These are phyloP conservation scores for Sporothrix phasma DNA, from an alignment of 2,329 filamentous ascomycete genomes.

Conservation along the genomic window DNA sequence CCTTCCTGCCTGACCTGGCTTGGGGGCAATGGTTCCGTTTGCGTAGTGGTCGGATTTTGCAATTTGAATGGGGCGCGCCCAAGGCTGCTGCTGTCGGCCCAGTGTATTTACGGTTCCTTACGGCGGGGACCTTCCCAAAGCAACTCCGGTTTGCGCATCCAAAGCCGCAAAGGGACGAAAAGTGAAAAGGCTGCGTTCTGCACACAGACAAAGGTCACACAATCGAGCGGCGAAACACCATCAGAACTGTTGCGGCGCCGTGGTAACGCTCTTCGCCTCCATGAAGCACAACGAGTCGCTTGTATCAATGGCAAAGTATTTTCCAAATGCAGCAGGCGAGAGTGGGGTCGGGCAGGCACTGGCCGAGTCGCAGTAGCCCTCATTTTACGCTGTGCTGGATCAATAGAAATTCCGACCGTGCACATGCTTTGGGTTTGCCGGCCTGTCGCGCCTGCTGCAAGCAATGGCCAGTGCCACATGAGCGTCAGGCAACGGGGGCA, in stretches of 20 bases:
- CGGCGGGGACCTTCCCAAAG: background rate
- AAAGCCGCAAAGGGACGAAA: background rate
- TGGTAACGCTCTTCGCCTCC: background rate
- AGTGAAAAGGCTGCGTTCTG: background rate
- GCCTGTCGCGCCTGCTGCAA: background rate
- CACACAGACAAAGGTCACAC: background rate
- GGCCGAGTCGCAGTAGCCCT: conserved; percentile 14
- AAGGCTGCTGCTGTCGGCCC: background rate
- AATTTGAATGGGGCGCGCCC: background rate
- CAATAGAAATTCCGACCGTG: conserved; percentile 14
- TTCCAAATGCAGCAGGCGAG: background rate
- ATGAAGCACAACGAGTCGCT: background rate
- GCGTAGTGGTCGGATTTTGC: conserved; percentile 10
- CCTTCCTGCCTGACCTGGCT: background rate
- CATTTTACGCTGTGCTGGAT: conserved; percentile 11
- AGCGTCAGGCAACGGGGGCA: background rate
- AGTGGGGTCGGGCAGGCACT: conserved; percentile 1
- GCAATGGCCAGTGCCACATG: too few relatives aligned
- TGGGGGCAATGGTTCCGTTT: conserved; percentile 11
- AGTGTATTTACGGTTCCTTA: background rate
- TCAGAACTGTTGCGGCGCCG: background rate
- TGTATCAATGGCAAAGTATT: conserved; percentile 2
- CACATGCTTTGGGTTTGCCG: background rate
- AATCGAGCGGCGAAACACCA: background rate
- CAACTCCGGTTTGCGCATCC: background rate